A percentile compares a stretch with the other conserved stretches of the same genome.
Conservation (phyloP, 1,284 basidiomycete species). For the Apiotrichum brassicae region DNA sequence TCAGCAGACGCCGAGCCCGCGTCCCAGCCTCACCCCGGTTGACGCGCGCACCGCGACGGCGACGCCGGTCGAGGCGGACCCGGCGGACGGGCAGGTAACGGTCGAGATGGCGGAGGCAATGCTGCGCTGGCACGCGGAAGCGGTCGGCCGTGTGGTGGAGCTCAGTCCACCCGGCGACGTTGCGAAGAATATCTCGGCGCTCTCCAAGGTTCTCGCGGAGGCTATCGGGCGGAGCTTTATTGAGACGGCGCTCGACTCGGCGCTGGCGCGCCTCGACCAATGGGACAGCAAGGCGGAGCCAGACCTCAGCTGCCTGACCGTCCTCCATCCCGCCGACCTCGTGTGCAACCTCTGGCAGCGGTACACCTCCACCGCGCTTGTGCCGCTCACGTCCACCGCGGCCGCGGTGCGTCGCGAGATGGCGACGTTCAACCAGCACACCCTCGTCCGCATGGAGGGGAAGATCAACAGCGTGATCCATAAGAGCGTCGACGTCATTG, state of each 20-base stretch:
- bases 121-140: slow-evolving; percentile 93
- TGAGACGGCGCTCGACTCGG: slow-evolving; percentile 83
- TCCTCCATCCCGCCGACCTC: slow-evolving; percentile 73
- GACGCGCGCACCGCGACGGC: slow-evolving; percentile 7
- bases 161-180: slow-evolving; percentile 71
- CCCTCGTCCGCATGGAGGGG: slow-evolving; percentile 78
- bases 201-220: slow-evolving; percentile 83
- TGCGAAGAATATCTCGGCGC: slow-evolving; percentile 83
- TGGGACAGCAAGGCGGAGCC: slow-evolving; percentile 74
- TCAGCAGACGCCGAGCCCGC: slow-evolving; percentile 7
- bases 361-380: slow-evolving; percentile 83
- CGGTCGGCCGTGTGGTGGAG: slow-evolving; percentile 84
- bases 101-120: slow-evolving; percentile 77
- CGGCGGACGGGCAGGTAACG: slow-evolving; percentile 72
- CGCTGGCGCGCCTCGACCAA: slow-evolving; percentile 63
- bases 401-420: slow-evolving; percentile 89
- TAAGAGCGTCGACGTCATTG: slow-evolving; percentile 73
- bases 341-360: slow-evolving; percentile 96
- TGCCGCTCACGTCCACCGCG: slow-evolving; percentile 78
- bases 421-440: slow-evolving; percentile 86
- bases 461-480: slow-evolving; percentile 78
- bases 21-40: background rate
- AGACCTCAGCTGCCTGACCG: slow-evolving; percentile 61
- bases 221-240: slow-evolving; percentile 80
- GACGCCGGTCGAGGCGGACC: slow-evolving; percentile 35